These are phyloP conservation scores for Phytophthora podocarpi DNA, from an alignment of 352 stramenopile genomes.

Conservation along the genomic window DNA sequence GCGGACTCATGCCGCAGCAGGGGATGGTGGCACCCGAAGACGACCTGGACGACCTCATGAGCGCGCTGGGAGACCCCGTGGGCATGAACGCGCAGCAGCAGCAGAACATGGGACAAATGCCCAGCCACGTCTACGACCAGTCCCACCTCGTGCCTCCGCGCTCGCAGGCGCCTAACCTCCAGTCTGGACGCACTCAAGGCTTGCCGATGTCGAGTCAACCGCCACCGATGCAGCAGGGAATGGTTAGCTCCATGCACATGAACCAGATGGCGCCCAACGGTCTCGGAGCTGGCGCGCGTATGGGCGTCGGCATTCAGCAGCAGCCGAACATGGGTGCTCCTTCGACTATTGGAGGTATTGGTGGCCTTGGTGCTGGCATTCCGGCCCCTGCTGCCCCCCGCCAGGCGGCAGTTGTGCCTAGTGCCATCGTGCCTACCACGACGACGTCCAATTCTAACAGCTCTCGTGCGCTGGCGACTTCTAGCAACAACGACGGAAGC, in stretches of 20 bases:
- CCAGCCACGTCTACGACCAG: slow-evolving; percentile 65
- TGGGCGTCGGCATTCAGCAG: slow-evolving; percentile 38
- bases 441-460: slow-evolving; percentile 29
- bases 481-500: slow-evolving; percentile 55
- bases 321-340: slow-evolving; percentile 15
- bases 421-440: slow-evolving; percentile 46
- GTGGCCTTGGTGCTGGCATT: slow-evolving; percentile 16
- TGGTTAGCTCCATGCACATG: slow-evolving; percentile 36
- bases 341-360: slow-evolving; percentile 15
- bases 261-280: slow-evolving; percentile 34
- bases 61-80: slow-evolving; percentile 52
- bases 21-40: slow-evolving; percentile 64
- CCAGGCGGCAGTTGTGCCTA: slow-evolving; percentile 29
- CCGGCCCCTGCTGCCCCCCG: slow-evolving; percentile 3
- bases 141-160: slow-evolving; percentile 54
- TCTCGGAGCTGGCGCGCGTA: slow-evolving; percentile 5
- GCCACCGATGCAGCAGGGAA: slow-evolving; percentile 38
- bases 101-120: slow-evolving; percentile 56
- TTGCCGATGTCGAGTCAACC: slow-evolving; percentile 36
- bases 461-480: slow-evolving; percentile 50
- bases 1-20: slow-evolving; percentile 50
- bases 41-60: slow-evolving; percentile 64
- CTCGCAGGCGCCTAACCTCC: slow-evolving; percentile 36
- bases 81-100: slow-evolving; percentile 59
- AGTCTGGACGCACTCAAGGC: slow-evolving; percentile 29